Percentiles rank a stretch among this genome's conserved stretches.
Conservation (phyloP, 1,284 basidiomycete species). For the Marasmius tenuissimus region DNA sequence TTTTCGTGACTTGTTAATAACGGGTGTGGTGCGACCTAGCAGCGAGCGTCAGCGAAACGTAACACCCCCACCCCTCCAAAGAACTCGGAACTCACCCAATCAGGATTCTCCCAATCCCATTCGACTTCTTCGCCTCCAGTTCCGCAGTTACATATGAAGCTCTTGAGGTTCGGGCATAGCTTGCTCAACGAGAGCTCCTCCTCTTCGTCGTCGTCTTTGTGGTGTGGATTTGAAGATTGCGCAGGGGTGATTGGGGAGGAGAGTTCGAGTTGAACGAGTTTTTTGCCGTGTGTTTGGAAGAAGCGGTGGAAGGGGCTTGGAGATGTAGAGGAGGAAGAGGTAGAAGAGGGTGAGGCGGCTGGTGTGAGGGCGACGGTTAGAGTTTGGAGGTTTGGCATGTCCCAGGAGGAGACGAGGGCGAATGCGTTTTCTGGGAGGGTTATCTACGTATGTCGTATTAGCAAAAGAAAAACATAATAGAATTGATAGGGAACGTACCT, state of each 20-base stretch:
- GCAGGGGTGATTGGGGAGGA: conserved; percentile 45
- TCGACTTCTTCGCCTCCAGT: conserved; percentile 67
- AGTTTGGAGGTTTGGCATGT: conserved; percentile 59
- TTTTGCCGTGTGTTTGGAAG: conserved; percentile 62
- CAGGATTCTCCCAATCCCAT: conserved; percentile 76
- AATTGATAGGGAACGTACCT: neutral
- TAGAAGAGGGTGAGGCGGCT: conserved; percentile 53
- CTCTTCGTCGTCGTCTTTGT: conserved; percentile 2
- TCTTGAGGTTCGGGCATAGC: conserved; percentile 61
- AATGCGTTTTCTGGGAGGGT: neutral
- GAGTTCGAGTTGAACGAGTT: conserved; percentile 64
- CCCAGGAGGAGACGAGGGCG: conserved; percentile 6
- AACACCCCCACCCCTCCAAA: neutral
- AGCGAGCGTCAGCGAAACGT: neutral
- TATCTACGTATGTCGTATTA: neutral
- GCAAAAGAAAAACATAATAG: neutral
- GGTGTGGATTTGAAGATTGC: conserved; percentile 17
- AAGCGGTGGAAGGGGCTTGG: conserved; percentile 56
- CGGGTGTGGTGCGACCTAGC: conserved; percentile 68
- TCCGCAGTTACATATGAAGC: conserved; percentile 46
- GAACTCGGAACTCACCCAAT: conserved; percentile 25
- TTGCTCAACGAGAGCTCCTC: conserved; percentile 51
- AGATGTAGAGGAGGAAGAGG: neutral
- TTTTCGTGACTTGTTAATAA: conserved; percentile 62
- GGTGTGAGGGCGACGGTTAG: conserved; percentile 68